A percentile compares a stretch with the other conserved stretches of the same genome.
Evolutionary conservation across 225 moss, liverwort and hornwort genomes (phyloP).

Genomic region (Bryoerythrophyllum caledonicum): DNA sequence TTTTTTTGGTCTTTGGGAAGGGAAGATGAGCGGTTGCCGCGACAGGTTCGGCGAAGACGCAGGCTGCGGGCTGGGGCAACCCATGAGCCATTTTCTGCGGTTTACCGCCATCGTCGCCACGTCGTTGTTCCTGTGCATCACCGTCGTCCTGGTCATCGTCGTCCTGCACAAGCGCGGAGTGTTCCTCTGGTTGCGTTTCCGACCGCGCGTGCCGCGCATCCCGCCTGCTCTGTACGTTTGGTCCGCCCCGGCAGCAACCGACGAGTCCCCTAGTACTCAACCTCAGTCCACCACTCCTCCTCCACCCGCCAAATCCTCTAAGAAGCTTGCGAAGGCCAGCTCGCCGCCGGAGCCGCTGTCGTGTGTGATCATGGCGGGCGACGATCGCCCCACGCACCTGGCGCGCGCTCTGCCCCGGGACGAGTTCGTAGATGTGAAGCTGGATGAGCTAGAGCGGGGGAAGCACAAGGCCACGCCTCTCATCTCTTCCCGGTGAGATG

Average conservation of each 20-base stretch:
- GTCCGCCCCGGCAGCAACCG: slow-evolving; percentile 17
- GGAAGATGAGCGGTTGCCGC: slow-evolving; percentile 44
- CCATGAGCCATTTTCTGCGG: slow-evolving; percentile 34
- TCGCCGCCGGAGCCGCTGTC: slow-evolving; percentile 29
- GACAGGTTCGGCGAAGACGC: slow-evolving; percentile 20
- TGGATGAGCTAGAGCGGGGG: slow-evolving; percentile 45
- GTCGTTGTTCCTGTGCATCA: slow-evolving; percentile 33
- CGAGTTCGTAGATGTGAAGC: slow-evolving; percentile 27
- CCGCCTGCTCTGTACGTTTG: slow-evolving; percentile 33
- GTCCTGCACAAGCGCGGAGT: slow-evolving; percentile 40
- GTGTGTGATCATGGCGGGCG: slow-evolving; percentile 60
- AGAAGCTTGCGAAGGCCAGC: slow-evolving; percentile 12
- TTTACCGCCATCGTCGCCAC: slow-evolving; percentile 42
- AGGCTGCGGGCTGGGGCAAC: slow-evolving; percentile 18
- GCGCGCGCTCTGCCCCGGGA: slow-evolving; percentile 31
- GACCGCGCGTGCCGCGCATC: not conserved
- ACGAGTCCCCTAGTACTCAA: slow-evolving; percentile 1
- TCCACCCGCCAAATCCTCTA: slow-evolving; percentile 15
- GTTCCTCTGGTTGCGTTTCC: slow-evolving; percentile 24
- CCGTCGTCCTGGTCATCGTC: slow-evolving; percentile 40
- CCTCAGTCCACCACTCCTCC: slow-evolving; percentile 1
- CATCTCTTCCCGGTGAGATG: slow-evolving; percentile 20
- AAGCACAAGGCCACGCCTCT: slow-evolving; percentile 27
- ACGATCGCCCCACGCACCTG: slow-evolving; percentile 42
- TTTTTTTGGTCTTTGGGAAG: too few relatives aligned